Evolutionary conservation across 495 filamentous ascomycete genomes (phyloP), one percentile per base, ranked within the genome.

Genomic region (Astrothelium macrocarpum): DNA sequence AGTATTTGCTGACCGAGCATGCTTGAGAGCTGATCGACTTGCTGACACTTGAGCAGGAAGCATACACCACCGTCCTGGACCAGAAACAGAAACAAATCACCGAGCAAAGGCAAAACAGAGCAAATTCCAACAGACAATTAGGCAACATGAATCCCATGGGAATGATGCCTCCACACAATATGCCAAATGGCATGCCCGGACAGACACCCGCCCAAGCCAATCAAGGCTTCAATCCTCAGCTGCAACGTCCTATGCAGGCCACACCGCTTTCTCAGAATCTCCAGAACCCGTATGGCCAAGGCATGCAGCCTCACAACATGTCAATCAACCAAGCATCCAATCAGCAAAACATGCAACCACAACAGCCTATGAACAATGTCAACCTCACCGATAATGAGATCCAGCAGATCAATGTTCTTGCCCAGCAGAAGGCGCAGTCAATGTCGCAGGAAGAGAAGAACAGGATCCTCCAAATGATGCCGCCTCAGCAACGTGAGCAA

Each of bases 201-300:
- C 49, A 56, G 16, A 25, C 25, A 56, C 49, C 49, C 20, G 61
- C 36, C 29, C 79, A 78, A 61, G 75, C 72, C 65, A 75, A 77
- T 63, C 70, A 71, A 14, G 74, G 68, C 29, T 83, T 84, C 59
- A 75, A 78, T 7, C 78, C 77, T 16, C 83, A 84, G 53, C 74
- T 85, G 67, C 81, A 79, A 61, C 77, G 75, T 10, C 78, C 67
- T 32, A 78, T 85, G 75, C 82, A 84, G 67, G 61, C 79, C 0
- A 82, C 82, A 9, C 79, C 78, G 2, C 75, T 83, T 42, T 73
- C 78, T 36, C 78, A 76, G 60, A 76, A 77, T 53, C 74, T 73
- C 29, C 75, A 78, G 72, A 31, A 59, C 36, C 56, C 60, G 25
- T 66, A 67, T 1, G 65, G 65, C 68, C 36, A 79, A 78, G 77